Percentiles rank a stretch among this genome's conserved stretches.
These are phyloP conservation scores for Phytophthora nicotianae DNA, from an alignment of 352 stramenopile genomes.

Conservation along the genomic window DNA sequence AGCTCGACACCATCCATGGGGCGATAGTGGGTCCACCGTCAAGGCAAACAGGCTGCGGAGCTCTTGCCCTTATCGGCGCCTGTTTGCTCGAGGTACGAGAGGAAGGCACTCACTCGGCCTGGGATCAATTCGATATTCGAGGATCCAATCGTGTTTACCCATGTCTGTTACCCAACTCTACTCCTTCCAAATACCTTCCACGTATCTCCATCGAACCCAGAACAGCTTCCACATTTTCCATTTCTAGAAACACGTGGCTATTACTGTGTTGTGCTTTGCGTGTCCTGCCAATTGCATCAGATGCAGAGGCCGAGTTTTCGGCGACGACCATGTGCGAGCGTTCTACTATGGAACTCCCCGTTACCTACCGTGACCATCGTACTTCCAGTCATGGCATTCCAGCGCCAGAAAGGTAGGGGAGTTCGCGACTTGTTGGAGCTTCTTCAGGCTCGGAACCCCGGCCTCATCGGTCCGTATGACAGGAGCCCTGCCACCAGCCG, in stretches of 20 bases:
- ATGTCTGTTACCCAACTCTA: not conserved
- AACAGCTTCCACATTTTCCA: not conserved
- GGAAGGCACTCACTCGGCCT: not conserved
- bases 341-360: not conserved
- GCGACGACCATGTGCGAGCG: constrained; percentile 11
- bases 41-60: constrained; percentile 26
- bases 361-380: constrained; percentile 10
- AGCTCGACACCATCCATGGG: not conserved
- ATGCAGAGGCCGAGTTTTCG: constrained; percentile 1
- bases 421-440: not conserved
- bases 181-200: no score
- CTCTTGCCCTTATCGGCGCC: constrained; percentile 30
- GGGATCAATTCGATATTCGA: not conserved
- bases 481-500: constrained; percentile 14
- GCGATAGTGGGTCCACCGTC: constrained; percentile 15
- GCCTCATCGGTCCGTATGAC: constrained; percentile 17
- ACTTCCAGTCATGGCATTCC: no score
- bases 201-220: not conserved
- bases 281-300: constrained; percentile 14
- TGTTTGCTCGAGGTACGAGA: constrained; percentile 19
- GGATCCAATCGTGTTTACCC: not conserved
- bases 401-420: constrained; percentile 8
- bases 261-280: constrained; percentile 8
- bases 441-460: not conserved
- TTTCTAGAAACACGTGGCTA: not conserved